Base-by-base conservation (phyloP, 352 stramenopile species). In the Phytophthora fragariaefolia region DNA sequence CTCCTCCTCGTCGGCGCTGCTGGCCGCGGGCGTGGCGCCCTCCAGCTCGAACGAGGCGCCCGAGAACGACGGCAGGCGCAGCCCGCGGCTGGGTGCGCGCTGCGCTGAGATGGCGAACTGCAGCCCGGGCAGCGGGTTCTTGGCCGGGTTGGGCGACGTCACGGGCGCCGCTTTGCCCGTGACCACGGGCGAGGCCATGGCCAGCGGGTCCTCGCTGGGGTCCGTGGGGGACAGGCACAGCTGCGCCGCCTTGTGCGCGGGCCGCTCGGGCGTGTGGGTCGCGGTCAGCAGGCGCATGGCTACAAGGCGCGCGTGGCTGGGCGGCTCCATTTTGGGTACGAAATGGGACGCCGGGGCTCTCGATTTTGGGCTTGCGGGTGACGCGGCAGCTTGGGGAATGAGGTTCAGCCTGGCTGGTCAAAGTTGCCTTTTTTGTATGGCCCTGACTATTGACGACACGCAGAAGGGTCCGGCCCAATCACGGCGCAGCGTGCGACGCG, bases 61-160 rank as follows among this genome's bases (percentile, higher is more conserved):
- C 0, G 84, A 87, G 22, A 90, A 82, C 24, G 82, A 76, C 20
- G 84, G 82, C 18, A 91, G 62, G 1, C 76, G 80, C 49, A 90
- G 63, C 46, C 87, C 80, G 28, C 72, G 72, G n/a, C 53, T 70
- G 3, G 67, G 47, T 1, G 59, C 40, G 47, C 78, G 77, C 38
- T 77, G 79, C 26, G 81, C 74, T 8, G 77, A 73, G 57, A 93
- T 90, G 42, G 84, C 82, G 61, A 82, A 87, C 30, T 90, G 79
- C 12, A 93, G 79, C 1, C 74, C 82, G 3, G 84, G 82, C 6
- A 93, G 79, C 6, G 84, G 67, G 12, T 82, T 83, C 69, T 84
- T 89, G 23, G 76, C 69, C 30, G 76, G 56, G 12, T 77, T 71
- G 8, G 80, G 77, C 51, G 81, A 88, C 23, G 71, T 66, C 23